Evolutionary conservation across 257 asterid species (phyloP), one percentile per base, ranked within the genome.

Genomic region (Forsythia viridissima): DNA sequence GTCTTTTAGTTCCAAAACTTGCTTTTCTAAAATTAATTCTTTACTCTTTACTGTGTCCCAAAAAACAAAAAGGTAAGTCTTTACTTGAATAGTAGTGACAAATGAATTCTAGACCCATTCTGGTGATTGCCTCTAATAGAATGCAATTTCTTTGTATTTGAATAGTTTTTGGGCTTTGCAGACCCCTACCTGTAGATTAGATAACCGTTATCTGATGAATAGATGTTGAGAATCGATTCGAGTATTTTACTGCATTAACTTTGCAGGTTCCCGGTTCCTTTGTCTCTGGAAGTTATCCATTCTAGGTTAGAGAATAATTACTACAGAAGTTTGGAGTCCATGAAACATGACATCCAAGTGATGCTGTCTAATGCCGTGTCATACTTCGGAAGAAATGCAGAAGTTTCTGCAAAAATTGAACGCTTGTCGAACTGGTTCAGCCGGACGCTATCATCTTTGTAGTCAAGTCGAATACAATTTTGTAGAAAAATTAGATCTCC

Each of bases 211-310:
- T 24, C 68, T 3, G 37, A 18, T 8, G 5, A 55, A 4, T 13
- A 9, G 9, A 61, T 63, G 40, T 3, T 21, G 70, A 63, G 12
- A 8, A 63, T 63, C 24, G 39, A 10, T 20, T 74, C 36, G 63
- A 44, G 79, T 68, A 21, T 39, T 73, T 55, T 9, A 61, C 80
- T 36, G 37, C 61, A 36, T 72, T 16, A 39, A 77, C 79, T 70
- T 71, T 81, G 81, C 92, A 95, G 99, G 92, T 95, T 90, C 81
- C 96, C 98, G 20, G 99, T 91, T 51, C 99, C 98, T 11, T 66
- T 92, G 83, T 87, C 98, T 68, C 84, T 93, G 74, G 97, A 95
- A 66, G 86, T 90, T 44, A 90, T 95, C 67, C 89, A 77, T 51
- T 86, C 85, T 42, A 92, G 99, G 81, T 83, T 95, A 75, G 93